These are phyloP conservation scores for Byssothecium circinans DNA, from an alignment of 2,329 filamentous ascomycete genomes.

Conservation along the genomic window DNA sequence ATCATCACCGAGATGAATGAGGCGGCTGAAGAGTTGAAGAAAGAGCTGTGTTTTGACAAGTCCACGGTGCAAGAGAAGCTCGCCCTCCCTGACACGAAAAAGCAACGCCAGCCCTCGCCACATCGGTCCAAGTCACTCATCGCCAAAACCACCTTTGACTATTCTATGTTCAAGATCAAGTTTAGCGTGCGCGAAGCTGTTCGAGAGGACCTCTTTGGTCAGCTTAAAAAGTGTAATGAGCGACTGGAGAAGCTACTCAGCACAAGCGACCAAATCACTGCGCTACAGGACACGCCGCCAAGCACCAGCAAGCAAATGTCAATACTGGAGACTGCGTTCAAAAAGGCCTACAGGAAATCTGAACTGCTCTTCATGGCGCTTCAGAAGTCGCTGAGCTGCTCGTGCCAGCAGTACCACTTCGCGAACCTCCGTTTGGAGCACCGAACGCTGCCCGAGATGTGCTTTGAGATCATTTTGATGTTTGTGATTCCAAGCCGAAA, in stretches of 20 bases:
- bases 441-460: slow-evolving; percentile 17
- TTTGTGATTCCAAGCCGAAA: slow-evolving; percentile 10
- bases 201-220: slow-evolving; percentile 15
- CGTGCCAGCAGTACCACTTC: slow-evolving; percentile 23
- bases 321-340: slow-evolving; percentile 12
- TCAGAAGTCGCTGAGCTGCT: slow-evolving; percentile 22
- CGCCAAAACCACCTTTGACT: slow-evolving; percentile 13
- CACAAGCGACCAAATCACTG: slow-evolving; percentile 18
- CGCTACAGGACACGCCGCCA: slow-evolving; percentile 8
- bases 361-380: slow-evolving; percentile 19
- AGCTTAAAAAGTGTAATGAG: slow-evolving; percentile 21
- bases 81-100: not conserved
- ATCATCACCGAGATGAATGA: slow-evolving; percentile 19
- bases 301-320: slow-evolving; percentile 8
- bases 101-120: slow-evolving; percentile 2
- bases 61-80: slow-evolving; percentile 14
- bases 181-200: slow-evolving; percentile 18
- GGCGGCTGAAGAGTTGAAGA: slow-evolving; percentile 13
- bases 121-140: slow-evolving; percentile 5
- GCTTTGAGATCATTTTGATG: slow-evolving; percentile 24
- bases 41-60: slow-evolving; percentile 17
- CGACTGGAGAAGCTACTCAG: slow-evolving; percentile 22
- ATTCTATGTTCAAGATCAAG: slow-evolving; percentile 17
- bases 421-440: slow-evolving; percentile 25
- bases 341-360: slow-evolving; percentile 15